phyloP scores from a whole-genome alignment of 2,329 filamentous ascomycete genomes.

The Eutypella sp. region DNA sequence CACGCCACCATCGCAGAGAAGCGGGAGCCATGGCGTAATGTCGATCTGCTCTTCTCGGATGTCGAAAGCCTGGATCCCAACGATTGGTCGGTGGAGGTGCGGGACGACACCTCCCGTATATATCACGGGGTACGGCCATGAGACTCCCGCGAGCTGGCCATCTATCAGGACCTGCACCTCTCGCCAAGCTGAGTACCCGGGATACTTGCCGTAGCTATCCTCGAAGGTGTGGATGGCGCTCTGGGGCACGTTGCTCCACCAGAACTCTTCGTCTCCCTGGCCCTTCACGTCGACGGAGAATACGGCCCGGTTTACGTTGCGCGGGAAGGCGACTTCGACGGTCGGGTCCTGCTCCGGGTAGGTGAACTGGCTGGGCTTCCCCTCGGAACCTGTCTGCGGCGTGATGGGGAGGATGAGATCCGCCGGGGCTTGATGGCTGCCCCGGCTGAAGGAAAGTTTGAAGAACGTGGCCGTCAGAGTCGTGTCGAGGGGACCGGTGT shows the following conservation, averaged over 20 bases:
- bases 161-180: conserved; percentile 77
- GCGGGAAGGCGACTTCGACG: conserved; percentile 57
- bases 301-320: conserved; percentile 62
- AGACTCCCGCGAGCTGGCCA: conserved; percentile 64
- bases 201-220: conserved; percentile 49
- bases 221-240: conserved; percentile 56
- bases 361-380: conserved; percentile 60
- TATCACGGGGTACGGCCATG: conserved; percentile 78
- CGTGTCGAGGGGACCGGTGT: conserved; percentile 69
- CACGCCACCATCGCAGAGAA: conserved; percentile 58
- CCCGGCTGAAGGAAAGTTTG: conserved; percentile 32
- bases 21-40: conserved; percentile 68
- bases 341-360: conserved; percentile 59
- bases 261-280: conserved; percentile 75
- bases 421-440: conserved; percentile 42
- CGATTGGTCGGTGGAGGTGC: conserved; percentile 71
- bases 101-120: conserved; percentile 79
- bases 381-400: conserved; percentile 41
- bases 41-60: conserved; percentile 77
- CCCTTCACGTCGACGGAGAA: conserved; percentile 74
- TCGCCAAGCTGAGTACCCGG: conserved; percentile 68
- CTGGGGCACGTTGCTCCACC: conserved; percentile 74
- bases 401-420: conserved; percentile 66
- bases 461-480: conserved; percentile 73
- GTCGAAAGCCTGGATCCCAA: conserved; percentile 75